Base-by-base conservation (phyloP, 768 basidiomycete species). In the Postia placenta region DNA sequence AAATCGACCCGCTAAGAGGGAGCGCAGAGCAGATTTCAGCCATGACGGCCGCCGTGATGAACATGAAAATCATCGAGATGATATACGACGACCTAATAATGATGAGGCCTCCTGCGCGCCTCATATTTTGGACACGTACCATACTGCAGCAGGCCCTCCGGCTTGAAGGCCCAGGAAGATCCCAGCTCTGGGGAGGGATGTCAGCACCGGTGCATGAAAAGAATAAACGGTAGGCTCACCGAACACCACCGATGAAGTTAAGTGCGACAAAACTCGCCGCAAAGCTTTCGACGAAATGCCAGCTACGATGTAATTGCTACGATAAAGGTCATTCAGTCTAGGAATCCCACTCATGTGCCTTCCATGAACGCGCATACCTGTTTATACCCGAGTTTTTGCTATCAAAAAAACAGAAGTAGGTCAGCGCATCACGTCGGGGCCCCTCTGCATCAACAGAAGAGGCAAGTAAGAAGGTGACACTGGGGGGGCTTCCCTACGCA, bases 401-500 rank as follows among this genome's bases (percentile, higher is more conserved):
- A 50, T 42, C 27, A 24, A 42, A 54, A 55, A 46, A 52, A 60
- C 58, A 70, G 55, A 44, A 56, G 59, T 62, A 54, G 28, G 74
- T 88, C 67, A 90, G 85, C 73, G 55, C 65, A 62, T 56, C 59
- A 56, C 59, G 58, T 52, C 58, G 47, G 63, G 58, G 62, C 74
- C 72, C 69, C 65, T 63, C 60, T 57, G 51, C 51, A 56, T 64
- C 58, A 66, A 71, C 67, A 69, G 64, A 55, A 62, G 65, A 62
- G 64, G 66, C 58, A 69, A 67, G 68, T 75, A 69, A 70, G 50
- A 53, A 59, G 61, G 65, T 59, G 70, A 84, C 73, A 80, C 85
- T 85, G 79, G 74, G 74, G n/a, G 86, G 85, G 60, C 85, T 89
- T 93, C 89, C 89, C 90, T 92, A 89, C 91, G 92, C 91, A 91